Conservation (phyloP, 345 rosid species). For the Mangifera indica region DNA sequence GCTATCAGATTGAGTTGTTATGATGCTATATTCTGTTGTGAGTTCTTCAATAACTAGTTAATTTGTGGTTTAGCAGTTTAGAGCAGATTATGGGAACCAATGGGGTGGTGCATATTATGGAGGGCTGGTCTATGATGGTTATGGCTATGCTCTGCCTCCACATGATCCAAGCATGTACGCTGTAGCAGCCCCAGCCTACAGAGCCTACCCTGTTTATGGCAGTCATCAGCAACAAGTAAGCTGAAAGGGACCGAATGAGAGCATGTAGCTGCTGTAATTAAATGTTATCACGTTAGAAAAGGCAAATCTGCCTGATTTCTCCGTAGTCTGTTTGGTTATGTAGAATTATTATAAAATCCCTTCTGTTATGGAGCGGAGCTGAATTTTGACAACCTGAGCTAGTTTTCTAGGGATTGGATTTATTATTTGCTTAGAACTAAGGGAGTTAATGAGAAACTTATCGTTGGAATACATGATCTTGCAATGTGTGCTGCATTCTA, state of each 20-base stretch:
- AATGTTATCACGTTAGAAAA: conserved; percentile 23
- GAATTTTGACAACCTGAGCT: conserved; percentile 59
- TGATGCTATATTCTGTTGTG: neutral
- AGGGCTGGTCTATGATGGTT: conserved; percentile 74
- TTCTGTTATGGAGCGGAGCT: conserved; percentile 53
- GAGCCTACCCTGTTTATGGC: conserved; percentile 74
- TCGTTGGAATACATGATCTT: conserved; percentile 27
- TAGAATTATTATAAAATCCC: conserved; percentile 42
- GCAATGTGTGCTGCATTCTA: neutral
- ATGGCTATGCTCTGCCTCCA: conserved; percentile 73
- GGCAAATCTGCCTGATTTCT: conserved; percentile 30
- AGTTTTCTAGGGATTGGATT: conserved; percentile 43
- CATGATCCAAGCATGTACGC: conserved; percentile 79
- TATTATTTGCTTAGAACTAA: conserved; percentile 31
- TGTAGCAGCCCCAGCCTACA: conserved; percentile 57
- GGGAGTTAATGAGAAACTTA: conserved; percentile 17
- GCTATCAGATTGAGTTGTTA: neutral
- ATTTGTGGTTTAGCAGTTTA: conserved; percentile 42
- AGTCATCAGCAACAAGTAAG: conserved; percentile 92
- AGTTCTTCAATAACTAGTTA: neutral
- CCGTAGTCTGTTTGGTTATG: conserved; percentile 30
- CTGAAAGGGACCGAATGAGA: conserved; percentile 37
- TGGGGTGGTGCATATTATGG: conserved; percentile 80
- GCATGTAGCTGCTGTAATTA: conserved; percentile 25
- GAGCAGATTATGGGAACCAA: conserved; percentile 73